These are phyloP conservation scores for Coniochaeta sp. DNA, from an alignment of 2,329 filamentous ascomycete species.

Conservation along the genomic window DNA sequence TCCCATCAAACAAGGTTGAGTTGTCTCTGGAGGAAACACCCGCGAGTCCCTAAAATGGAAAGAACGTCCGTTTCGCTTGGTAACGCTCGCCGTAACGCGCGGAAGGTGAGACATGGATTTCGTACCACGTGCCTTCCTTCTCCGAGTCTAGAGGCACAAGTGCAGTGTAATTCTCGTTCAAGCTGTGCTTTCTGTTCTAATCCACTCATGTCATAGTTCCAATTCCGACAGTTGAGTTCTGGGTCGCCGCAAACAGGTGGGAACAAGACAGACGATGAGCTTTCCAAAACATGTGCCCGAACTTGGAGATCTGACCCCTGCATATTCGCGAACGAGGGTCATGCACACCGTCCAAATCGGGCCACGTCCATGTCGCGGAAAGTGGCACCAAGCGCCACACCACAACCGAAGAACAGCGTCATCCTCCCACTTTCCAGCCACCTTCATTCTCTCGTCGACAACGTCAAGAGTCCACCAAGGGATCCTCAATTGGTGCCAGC, in stretches of 20 bases:
- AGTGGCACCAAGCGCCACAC: not conserved
- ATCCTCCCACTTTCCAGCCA: constrained; percentile 14
- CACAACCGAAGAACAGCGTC: not conserved
- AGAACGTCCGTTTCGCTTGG: not conserved
- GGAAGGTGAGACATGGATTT: not conserved
- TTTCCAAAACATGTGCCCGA: too few relatives aligned
- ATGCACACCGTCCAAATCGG: not conserved
- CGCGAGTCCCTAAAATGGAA: not conserved
- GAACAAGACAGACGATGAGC: too few relatives aligned
- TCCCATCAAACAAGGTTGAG: not conserved
- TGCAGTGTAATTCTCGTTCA: too few relatives aligned
- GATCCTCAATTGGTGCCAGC: constrained; percentile 14
- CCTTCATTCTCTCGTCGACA: constrained; percentile 13
- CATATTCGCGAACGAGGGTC: not conserved
- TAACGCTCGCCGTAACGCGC: not conserved
- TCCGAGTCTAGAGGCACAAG: not conserved
- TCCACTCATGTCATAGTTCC: too few relatives aligned
- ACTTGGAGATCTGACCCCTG: not conserved
- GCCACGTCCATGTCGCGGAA: not conserved
- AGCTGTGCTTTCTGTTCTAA: too few relatives aligned
- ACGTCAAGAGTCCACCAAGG: not conserved
- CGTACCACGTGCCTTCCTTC: not conserved
- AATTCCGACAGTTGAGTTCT: too few relatives aligned
- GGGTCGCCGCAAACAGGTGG: too few relatives aligned
- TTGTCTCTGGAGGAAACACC: not conserved